A percentile compares a stretch with the other conserved stretches of the same genome.
phyloP scores from a whole-genome alignment of 169 alveolate species.

The Perkinsus olseni region DNA sequence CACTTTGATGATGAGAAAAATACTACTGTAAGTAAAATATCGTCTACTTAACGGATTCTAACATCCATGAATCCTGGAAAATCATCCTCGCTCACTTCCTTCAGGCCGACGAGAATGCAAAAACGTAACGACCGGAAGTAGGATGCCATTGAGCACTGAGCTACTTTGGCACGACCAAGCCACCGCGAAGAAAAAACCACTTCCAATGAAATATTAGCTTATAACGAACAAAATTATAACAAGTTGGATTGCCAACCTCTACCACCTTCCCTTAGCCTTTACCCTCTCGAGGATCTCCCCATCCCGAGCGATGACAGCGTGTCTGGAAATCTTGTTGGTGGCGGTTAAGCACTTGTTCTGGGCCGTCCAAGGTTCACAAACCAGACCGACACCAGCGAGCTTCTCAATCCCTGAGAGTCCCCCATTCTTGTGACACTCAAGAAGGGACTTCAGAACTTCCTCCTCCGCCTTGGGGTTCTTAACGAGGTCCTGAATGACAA shows the following conservation, averaged over 20 bases:
- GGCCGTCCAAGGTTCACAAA: conserved; percentile 48
- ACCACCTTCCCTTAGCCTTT: background rate
- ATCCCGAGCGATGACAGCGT: background rate
- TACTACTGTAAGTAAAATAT: too few relatives aligned
- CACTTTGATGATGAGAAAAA: too few relatives aligned
- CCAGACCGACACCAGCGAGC: conserved; percentile 44
- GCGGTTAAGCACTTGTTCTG: conserved; percentile 60
- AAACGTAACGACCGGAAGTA: too few relatives aligned
- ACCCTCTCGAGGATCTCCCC: background rate
- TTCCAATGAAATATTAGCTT: background rate
- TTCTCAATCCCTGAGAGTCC: conserved; percentile 47
- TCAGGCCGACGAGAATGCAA: too few relatives aligned
- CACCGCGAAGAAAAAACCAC: background rate
- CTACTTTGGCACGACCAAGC: background rate
- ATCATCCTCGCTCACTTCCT: too few relatives aligned
- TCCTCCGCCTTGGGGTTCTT: conserved; percentile 19
- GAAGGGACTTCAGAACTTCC: conserved; percentile 23
- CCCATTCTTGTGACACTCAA: conserved; percentile 38
- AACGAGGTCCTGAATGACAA: conserved; percentile 34
- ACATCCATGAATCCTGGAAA: too few relatives aligned
- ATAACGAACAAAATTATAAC: too few relatives aligned
- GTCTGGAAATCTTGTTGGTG: conserved; percentile 63
- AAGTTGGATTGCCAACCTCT: too few relatives aligned
- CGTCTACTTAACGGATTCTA: too few relatives aligned
- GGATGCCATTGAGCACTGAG: background rate